Base-by-base conservation (phyloP, 2,329 filamentous ascomycete species). In the Aspergillus eucalypticola region DNA sequence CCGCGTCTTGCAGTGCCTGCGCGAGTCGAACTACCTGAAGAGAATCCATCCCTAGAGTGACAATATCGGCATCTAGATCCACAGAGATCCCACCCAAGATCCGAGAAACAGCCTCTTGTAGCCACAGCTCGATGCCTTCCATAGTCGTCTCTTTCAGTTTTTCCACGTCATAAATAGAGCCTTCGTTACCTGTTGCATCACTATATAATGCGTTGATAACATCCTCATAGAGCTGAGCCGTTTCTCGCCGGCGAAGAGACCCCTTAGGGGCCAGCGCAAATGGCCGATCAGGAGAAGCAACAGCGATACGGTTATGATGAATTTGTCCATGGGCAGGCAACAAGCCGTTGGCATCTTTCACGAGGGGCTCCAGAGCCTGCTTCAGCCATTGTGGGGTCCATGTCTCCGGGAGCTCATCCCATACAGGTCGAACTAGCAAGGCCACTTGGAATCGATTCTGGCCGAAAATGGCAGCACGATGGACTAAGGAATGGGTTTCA, bases 251-350 rank as follows among this genome's bases (percentile, higher is more conserved):
- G 56, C n/a, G 59, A 51, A 27, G 55, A 41, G 23, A 25, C 6
- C 79, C 77, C 66, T 84, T 83, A 3, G 77, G 73, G 0, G 82
- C 79, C 5, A 73, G 73, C 1, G 74, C 61, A 39, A 83, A 81
- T 0, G 79, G 78, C 64, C 79, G 79, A 11, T 72, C 68, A 6
- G 68, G 67, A 13, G 75, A 72, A 0, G 79, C 67, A 42, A 83
- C 67, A 0, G 74, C 67, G 19, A 83, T 71, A 52, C 76, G 78
- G 4, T 75, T 73, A 38, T 72, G 74, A 44, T 72, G 72, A 3
- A 84, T 66, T 25, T 76, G 75, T 4, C 71, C 76, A 60, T 81
- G 78, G 8, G 73, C 73, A 0, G 75, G 73, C 15, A 73, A 71
- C 5, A 65, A 59, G 1, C 65, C 58, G 52, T 84, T 84, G 0